Base-by-base conservation (phyloP, 257 asterid genomes). In the Linaria vulgaris region DNA sequence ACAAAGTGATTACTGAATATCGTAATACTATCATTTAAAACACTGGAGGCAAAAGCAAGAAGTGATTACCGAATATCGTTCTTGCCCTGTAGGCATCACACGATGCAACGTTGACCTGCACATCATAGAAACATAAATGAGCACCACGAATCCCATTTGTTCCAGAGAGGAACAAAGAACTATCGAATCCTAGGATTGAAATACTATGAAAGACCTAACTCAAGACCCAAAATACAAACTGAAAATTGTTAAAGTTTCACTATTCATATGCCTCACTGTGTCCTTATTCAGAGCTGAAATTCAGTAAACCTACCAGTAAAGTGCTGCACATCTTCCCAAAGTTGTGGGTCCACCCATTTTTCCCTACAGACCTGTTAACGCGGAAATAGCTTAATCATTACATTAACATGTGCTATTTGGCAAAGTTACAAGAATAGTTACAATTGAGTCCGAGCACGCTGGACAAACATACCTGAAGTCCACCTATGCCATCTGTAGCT, bases 101-200 rank as follows among this genome's bases (percentile, higher is more conserved):
- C 83, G 74, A 57, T 84, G 90, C 80, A 84, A 65, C 5, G 90
- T 84, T 34, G 90, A 84, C 76, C 90, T 84, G 62, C 58, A 55
- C 56, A 64, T 34, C 27, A 37, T 15, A 43, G 54, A 50, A 57
- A 14, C 41, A 34, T 34, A 34, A 34, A 34, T 4, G 41, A 34
- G 10, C 1, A 34, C 5, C 41, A 34, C 41, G 41, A 34, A 34
- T 34, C 41, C 41, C 41, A n/a, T 3, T 34, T 8, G 41, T 34
- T 34, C 10, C 41, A 34, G 5, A 11, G 5, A 34, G 41, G 41
- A 34, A 34, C 9, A 34, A 34, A 34, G 10, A 34, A 4, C 9
- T 34, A 34, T 4, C 11, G 10, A 34, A 3, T 34, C 41, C 41
- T 4, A 34, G 41, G 41, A 34, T 4, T 34, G 5, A 34, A 34